phyloP scores from a whole-genome alignment of 192 early-diverging fungal genomes.

The Dimargaris verticillata region DNA sequence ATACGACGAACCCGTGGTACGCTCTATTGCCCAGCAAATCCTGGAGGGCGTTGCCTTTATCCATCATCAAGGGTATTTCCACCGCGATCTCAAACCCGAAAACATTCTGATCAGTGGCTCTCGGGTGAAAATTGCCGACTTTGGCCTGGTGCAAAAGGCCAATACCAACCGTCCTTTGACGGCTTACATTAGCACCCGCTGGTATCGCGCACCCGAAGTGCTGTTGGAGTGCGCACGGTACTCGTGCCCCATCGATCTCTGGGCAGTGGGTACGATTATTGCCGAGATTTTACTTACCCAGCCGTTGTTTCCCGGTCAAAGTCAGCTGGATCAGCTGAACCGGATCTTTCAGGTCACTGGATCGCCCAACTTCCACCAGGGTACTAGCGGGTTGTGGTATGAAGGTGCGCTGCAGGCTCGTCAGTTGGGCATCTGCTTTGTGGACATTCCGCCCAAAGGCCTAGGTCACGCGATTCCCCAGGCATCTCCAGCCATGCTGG shows the following conservation, averaged over 20 bases:
- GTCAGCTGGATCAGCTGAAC: constrained; percentile 84
- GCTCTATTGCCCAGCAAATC: constrained; percentile 69
- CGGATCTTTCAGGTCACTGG: constrained; percentile 74
- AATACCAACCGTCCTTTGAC: constrained; percentile 82
- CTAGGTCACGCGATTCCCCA: constrained; percentile 39
- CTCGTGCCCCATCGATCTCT: constrained; percentile 85
- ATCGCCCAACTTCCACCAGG: constrained; percentile 29
- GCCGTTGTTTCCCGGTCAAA: constrained; percentile 85
- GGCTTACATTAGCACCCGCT: constrained; percentile 94
- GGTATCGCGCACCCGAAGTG: constrained; percentile 96
- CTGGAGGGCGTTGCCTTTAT: constrained; percentile 75
- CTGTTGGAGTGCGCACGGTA: constrained; percentile 66
- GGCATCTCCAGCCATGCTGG: constrained; percentile 33
- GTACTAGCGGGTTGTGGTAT: constrained; percentile 44
- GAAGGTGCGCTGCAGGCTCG: constrained; percentile 51
- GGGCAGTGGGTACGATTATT: constrained; percentile 86
- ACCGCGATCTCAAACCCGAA: constrained; percentile 95
- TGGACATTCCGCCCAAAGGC: constrained; percentile 28
- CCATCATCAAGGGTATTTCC: constrained; percentile 86
- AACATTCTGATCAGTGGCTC: constrained; percentile 61
- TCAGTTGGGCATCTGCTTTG: constrained; percentile 50
- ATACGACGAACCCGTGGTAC: constrained; percentile 48
- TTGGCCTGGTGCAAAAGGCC: constrained; percentile 85
- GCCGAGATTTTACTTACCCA: constrained; percentile 76
- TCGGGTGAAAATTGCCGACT: constrained; percentile 83